Evolutionary conservation across 2,329 filamentous ascomycete genomes (phyloP), one percentile per base, ranked within the genome.

Genomic region (Tolypocladium ophioglossoides): DNA sequence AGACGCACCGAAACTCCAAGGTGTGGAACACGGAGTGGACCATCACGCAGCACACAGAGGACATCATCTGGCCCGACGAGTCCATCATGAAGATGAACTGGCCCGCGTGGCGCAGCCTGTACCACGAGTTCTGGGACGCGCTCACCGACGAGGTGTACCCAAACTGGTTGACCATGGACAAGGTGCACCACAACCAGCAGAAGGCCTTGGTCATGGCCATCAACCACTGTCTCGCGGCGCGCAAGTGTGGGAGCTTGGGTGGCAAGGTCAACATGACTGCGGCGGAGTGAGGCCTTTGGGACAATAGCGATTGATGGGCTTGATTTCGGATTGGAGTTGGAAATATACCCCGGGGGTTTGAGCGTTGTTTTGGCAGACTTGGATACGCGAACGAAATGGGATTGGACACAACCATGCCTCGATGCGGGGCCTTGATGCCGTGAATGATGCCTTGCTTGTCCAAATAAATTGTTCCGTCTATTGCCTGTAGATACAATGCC

Each of bases 151-250:
- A 55, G 11, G 50, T 51, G 11, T 70, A 68, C 48, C 67, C 68
- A 10, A 70, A 67, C 54, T 70, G 67, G 67, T 53, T 70, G 35
- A 58, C 62, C 22, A 56, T 68, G 48, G 66, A 70, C 39, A 55
- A 55, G 16, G 58, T 69, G 18, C 59, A 64, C 6, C 59, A 58
- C 1, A 56, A 55, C 22, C 60, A 61, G 57, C 55, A 59, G 27
- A 66, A 63, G 59, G 53, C 52, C 20, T 54, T 68, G 30, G 61
- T 54, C 27, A 62, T 65, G 57, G 57, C 58, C 9, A 57, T 69
- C 54, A 70, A 70, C 38, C 56, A 61, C 38, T 70, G 68, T 51
- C 51, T 69, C 2, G 66, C 58, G 3, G 63, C 61, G 8, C 56
- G 60, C 50, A 54, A 52, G 51, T 68, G 65, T 37, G 64, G 65